Conservation (phyloP, 208 protist species). For the Crithidia fasciculata region DNA sequence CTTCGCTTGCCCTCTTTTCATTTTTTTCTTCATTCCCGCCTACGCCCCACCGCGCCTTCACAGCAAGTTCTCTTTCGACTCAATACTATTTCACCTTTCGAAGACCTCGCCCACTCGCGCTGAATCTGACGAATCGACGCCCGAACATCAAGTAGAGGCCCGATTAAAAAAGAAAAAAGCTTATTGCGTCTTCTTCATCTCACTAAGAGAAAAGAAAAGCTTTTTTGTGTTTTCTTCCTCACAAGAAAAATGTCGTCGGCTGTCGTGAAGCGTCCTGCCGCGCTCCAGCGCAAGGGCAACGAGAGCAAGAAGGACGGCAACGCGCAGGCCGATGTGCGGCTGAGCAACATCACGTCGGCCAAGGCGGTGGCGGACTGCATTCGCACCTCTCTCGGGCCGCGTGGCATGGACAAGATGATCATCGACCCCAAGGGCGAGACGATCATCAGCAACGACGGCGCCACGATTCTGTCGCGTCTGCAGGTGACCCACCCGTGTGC, state of each 20-base stretch:
- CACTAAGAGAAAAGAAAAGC: neutral
- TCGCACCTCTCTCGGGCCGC: slow-evolving; percentile 98
- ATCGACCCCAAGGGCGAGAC: slow-evolving; percentile 93
- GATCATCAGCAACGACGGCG: slow-evolving; percentile 99
- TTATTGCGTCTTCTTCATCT: too few relatives aligned
- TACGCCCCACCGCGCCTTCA: too few relatives aligned
- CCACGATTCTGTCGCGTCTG: slow-evolving; percentile 98
- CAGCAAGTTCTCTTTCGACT: too few relatives aligned
- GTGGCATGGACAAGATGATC: slow-evolving; percentile 99
- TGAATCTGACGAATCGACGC: neutral
- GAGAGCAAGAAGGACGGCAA: slow-evolving; percentile 89
- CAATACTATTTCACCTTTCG: too few relatives aligned
- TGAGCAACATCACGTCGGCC: slow-evolving; percentile 94
- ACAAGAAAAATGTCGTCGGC: slow-evolving; percentile 25
- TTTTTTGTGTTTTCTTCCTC: too few relatives aligned
- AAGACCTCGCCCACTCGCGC: neutral
- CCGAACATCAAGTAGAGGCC: neutral
- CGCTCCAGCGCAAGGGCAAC: slow-evolving; percentile 43
- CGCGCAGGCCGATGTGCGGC: slow-evolving; percentile 93
- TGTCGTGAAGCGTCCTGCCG: slow-evolving; percentile 16
- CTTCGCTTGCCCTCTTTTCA: too few relatives aligned
- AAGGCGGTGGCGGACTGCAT: slow-evolving; percentile 98
- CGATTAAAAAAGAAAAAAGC: slow-evolving; percentile 14
- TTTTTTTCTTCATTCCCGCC: too few relatives aligned
- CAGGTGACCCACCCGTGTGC: slow-evolving; percentile 97